These are phyloP conservation scores for Melanomma pulvis-pyrius DNA, from an alignment of 495 filamentous ascomycete species.

Conservation along the genomic window DNA sequence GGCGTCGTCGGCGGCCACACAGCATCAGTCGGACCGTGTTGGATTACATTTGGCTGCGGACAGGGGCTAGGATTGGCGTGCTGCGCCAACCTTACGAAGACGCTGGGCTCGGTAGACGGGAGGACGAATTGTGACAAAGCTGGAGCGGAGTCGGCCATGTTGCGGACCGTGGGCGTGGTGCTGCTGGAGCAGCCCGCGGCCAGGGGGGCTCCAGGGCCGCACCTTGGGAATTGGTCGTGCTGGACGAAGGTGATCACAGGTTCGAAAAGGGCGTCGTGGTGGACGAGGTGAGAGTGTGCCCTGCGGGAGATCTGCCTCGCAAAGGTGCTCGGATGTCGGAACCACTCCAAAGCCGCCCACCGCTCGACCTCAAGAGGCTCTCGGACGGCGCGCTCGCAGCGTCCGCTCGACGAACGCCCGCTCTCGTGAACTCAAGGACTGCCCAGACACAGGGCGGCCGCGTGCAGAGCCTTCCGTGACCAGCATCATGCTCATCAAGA, in stretches of 20 bases:
- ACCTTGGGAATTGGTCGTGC: too few relatives aligned
- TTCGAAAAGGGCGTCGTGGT: too few relatives aligned
- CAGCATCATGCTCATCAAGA: constrained; percentile 18
- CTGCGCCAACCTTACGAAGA: constrained; percentile 38
- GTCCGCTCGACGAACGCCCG: neutral
- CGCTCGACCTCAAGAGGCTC: neutral
- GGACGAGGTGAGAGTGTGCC: too few relatives aligned
- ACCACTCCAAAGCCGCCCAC: constrained; percentile 16
- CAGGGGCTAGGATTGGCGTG: constrained; percentile 29
- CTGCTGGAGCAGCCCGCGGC: neutral
- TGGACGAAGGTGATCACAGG: too few relatives aligned
- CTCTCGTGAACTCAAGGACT: too few relatives aligned
- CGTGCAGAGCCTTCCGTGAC: neutral
- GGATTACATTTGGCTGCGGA: constrained; percentile 31
- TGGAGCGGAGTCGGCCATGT: constrained; percentile 14
- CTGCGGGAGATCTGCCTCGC: too few relatives aligned
- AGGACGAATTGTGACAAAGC: constrained; percentile 25
- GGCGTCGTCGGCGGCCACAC: constrained; percentile 20
- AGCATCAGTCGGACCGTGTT: constrained; percentile 31
- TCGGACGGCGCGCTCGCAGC: too few relatives aligned
- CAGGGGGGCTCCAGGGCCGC: too few relatives aligned
- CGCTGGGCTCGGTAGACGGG: constrained; percentile 20
- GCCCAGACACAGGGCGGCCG: neutral
- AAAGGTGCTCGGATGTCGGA: constrained; percentile 30
- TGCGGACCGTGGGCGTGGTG: constrained; percentile 8